A percentile compares a stretch with the other conserved stretches of the same genome.
Conservation (phyloP, 257 asterid genomes). For the Solanum corneliomulleri region DNA sequence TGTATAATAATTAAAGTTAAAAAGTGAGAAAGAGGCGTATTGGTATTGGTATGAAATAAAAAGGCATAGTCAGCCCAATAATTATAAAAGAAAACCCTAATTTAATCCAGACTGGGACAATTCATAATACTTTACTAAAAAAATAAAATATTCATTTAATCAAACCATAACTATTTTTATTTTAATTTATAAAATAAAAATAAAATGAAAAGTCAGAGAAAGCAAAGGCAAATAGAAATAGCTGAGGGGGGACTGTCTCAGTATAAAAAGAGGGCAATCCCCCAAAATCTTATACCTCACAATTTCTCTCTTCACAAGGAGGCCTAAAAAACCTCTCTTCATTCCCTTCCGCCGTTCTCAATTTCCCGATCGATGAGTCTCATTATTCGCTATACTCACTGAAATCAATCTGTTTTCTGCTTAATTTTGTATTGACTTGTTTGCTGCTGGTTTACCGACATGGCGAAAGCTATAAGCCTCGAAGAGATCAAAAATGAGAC, state of each 20-base stretch:
- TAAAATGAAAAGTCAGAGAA: neutral
- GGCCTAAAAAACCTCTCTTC: neutral
- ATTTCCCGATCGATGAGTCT: neutral
- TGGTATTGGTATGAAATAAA: neutral
- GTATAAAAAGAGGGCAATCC: neutral
- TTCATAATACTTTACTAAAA: neutral
- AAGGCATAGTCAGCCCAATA: neutral
- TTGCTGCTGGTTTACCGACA: neutral
- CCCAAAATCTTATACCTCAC: neutral
- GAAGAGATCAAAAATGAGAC: conserved; percentile 79
- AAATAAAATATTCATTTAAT: neutral
- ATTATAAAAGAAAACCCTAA: neutral
- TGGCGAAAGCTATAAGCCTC: conserved; percentile 49
- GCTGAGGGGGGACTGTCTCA: neutral
- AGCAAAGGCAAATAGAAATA: neutral
- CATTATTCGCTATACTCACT: neutral
- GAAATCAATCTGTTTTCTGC: neutral
- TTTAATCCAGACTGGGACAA: neutral
- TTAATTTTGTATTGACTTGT: neutral
- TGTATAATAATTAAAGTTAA: neutral
- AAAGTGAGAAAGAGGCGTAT: neutral
- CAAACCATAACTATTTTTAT: neutral
- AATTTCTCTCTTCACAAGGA: neutral
- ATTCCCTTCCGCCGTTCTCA: neutral
- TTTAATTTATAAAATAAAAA: neutral